phyloP scores from a whole-genome alignment of 495 filamentous ascomycete species.

The Penicillium diatomitis region DNA sequence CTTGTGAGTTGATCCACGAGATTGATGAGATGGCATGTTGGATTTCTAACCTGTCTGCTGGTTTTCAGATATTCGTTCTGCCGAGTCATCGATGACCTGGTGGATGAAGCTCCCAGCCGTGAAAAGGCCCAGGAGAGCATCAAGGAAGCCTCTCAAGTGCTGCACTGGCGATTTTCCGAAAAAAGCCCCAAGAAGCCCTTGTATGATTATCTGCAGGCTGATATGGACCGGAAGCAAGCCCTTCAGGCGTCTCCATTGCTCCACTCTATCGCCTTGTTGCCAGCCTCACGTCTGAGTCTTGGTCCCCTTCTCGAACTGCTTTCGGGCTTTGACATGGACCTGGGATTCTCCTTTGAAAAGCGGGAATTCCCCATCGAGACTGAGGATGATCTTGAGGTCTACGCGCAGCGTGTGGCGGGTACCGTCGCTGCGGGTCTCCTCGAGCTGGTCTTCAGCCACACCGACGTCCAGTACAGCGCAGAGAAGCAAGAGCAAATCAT shows the following conservation, averaged over 20 bases:
- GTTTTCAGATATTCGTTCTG: slow-evolving; percentile 55
- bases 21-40: no score
- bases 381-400: slow-evolving; percentile 45
- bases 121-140: slow-evolving; percentile 4
- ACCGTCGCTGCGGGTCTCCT: slow-evolving; percentile 59
- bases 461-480: not conserved
- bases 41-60: no score
- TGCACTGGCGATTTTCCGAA: slow-evolving; percentile 4
- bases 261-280: slow-evolving; percentile 36
- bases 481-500: slow-evolving; percentile 13
- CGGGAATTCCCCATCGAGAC: slow-evolving; percentile 43
- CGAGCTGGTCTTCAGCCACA: slow-evolving; percentile 49
- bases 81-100: slow-evolving; percentile 58
- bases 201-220: not conserved
- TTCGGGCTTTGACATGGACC: slow-evolving; percentile 53
- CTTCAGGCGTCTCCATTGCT: not conserved
- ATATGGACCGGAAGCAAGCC: not conserved
- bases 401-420: slow-evolving; percentile 53
- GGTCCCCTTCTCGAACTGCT: slow-evolving; percentile 49
- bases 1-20: slow-evolving; percentile 27
- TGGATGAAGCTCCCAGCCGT: slow-evolving; percentile 45
- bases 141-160: slow-evolving; percentile 5
- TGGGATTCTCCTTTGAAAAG: slow-evolving; percentile 30
- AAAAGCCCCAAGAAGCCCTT: slow-evolving; percentile 1
- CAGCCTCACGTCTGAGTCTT: slow-evolving; percentile 40